Evolutionary conservation across 257 asterid species (phyloP).

Genomic region (Rubia yunnanensis): DNA sequence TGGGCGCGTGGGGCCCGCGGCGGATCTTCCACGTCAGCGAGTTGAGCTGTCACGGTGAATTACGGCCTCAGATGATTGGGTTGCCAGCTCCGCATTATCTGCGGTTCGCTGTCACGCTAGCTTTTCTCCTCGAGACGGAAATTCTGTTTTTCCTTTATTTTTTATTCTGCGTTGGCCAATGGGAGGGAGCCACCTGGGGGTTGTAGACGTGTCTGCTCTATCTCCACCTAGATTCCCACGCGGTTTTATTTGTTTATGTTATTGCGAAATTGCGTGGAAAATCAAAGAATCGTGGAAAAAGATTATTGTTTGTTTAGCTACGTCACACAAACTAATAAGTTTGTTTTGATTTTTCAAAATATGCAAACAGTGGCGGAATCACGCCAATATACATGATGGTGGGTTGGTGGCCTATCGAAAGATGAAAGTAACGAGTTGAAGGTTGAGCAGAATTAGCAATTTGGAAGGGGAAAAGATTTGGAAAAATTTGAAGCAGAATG

Average conservation of each 20-base stretch:
- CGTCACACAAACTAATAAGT: no score
- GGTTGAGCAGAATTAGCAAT: no score
- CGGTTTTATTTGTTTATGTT: neutral
- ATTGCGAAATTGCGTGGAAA: slow-evolving; percentile 1
- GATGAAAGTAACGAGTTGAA: no score
- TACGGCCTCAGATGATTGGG: slow-evolving; percentile 32
- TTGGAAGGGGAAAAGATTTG: no score
- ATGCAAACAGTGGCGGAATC: no score
- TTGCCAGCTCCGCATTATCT: slow-evolving; percentile 47
- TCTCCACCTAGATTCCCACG: neutral
- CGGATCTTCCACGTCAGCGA: slow-evolving; percentile 40
- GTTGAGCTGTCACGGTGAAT: slow-evolving; percentile 24
- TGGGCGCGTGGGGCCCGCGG: slow-evolving; percentile 3
- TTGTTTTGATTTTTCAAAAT: no score
- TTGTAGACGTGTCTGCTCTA: slow-evolving; percentile 3
- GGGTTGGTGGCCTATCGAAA: no score
- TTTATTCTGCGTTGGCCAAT: neutral
- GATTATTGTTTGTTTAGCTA: no score
- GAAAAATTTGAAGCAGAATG: no score
- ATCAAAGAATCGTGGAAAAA: neutral
- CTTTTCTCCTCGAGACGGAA: neutral
- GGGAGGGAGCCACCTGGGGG: neutral
- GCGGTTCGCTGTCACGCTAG: neutral
- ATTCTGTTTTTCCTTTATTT: neutral
- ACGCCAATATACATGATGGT: no score